Conservation (phyloP, 2,329 filamentous ascomycete species). For the Paecilomyces niveus region DNA sequence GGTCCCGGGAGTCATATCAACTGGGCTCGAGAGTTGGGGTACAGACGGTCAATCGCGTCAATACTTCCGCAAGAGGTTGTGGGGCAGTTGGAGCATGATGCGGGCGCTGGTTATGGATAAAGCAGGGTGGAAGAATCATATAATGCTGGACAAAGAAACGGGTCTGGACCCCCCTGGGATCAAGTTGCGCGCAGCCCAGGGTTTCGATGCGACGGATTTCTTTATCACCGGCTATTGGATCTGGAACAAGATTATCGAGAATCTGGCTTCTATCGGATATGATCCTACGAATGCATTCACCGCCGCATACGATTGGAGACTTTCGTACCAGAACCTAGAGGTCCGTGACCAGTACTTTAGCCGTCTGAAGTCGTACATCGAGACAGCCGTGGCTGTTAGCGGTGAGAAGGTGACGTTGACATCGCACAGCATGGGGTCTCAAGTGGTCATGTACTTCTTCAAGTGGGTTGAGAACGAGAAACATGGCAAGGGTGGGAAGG, state of each 20-base stretch:
- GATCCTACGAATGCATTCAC: constrained; percentile 71
- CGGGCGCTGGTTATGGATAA: constrained; percentile 87
- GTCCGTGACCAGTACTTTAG: constrained; percentile 90
- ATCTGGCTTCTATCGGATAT: constrained; percentile 90
- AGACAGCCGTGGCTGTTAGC: constrained; percentile 66
- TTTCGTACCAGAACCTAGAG: constrained; percentile 86
- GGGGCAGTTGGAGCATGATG: constrained; percentile 99
- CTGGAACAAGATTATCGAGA: constrained; percentile 98
- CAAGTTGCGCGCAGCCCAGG: constrained; percentile 87
- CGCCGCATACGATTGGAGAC: constrained; percentile 79
- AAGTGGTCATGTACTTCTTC: constrained; percentile 77
- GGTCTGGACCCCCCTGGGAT: constrained; percentile 85
- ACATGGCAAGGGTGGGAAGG: constrained; percentile 68
- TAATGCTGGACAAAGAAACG: constrained; percentile 90
- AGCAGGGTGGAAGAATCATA: constrained; percentile 87
- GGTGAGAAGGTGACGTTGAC: constrained; percentile 76
- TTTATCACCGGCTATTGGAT: constrained; percentile 85
- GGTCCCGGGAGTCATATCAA: constrained; percentile 96
- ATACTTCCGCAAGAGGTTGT: constrained; percentile 90
- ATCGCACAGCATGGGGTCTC: constrained; percentile 96
- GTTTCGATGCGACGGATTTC: constrained; percentile 96
- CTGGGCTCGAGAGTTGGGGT: constrained; percentile 93
- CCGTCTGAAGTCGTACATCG: constrained; percentile 80
- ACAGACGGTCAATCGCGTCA: constrained; percentile 75
- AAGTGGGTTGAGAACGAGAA: constrained; percentile 76